Conservation (phyloP, 2,329 filamentous ascomycete species). For the Hypoxylon sp. region DNA sequence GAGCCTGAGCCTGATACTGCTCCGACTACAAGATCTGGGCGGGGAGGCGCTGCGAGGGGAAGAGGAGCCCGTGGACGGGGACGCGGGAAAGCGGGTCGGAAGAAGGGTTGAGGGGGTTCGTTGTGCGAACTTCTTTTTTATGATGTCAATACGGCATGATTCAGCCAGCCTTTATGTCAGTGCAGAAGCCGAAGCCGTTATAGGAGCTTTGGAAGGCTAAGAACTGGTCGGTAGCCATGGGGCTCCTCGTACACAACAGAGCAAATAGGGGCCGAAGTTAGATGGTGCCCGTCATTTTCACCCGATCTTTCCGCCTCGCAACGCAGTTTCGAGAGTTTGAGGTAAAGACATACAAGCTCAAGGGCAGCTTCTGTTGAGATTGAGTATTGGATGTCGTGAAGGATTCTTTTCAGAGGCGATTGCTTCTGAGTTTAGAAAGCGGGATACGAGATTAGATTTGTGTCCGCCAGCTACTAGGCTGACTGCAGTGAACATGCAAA, state of each 20-base stretch:
- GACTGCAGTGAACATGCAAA: background rate
- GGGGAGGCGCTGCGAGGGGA: constrained; percentile 41
- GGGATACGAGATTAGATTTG: background rate
- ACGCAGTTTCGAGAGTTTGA: background rate
- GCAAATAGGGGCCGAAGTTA: background rate
- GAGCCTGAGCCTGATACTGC: constrained; percentile 35
- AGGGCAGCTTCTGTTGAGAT: background rate
- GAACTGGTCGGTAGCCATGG: background rate
- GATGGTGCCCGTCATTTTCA: background rate
- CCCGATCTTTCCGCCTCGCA: background rate
- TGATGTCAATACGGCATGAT: background rate
- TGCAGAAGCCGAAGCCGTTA: background rate
- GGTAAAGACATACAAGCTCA: constrained; percentile 4
- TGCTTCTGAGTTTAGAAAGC: background rate
- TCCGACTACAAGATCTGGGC: constrained; percentile 46
- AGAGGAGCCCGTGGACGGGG: constrained; percentile 49
- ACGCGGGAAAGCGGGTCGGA: constrained; percentile 48
- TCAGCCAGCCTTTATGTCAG: background rate
- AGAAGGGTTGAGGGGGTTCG: constrained; percentile 42
- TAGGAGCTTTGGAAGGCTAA: background rate
- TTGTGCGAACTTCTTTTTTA: background rate
- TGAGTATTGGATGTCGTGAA: too few species aligned
- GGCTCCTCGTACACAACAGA: background rate
- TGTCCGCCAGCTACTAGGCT: background rate
- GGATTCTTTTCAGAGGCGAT: background rate